phyloP scores from a whole-genome alignment of 1,284 basidiomycete genomes.

The Irpex rosettiformis region DNA sequence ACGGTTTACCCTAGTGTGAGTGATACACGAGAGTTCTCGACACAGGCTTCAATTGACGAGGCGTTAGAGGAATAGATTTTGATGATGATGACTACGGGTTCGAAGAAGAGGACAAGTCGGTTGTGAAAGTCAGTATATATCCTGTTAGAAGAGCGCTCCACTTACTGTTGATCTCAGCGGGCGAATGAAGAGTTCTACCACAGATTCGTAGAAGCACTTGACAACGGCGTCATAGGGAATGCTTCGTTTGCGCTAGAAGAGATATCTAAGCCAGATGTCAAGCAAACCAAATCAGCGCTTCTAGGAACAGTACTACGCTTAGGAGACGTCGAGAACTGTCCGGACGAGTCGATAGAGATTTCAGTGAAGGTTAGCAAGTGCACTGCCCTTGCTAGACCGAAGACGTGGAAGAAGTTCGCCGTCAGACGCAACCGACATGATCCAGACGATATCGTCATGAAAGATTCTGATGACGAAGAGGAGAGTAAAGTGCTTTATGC shows the following conservation, averaged over 20 bases:
- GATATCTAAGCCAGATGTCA: slow-evolving; percentile 66
- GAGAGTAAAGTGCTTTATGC: slow-evolving; percentile 41
- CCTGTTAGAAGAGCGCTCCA: too few relatives aligned
- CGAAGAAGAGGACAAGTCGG: slow-evolving; percentile 64
- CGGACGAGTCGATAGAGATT: slow-evolving; percentile 74
- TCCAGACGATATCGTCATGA: slow-evolving; percentile 25
- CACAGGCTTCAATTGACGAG: background rate
- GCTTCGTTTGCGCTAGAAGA: slow-evolving; percentile 70
- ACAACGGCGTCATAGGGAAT: slow-evolving; percentile 59
- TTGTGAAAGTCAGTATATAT: slow-evolving; percentile 56
- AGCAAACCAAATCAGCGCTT: slow-evolving; percentile 64
- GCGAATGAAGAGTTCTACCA: slow-evolving; percentile 79
- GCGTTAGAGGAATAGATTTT: slow-evolving; percentile 78
- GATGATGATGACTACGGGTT: slow-evolving; percentile 69
- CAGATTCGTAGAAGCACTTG: slow-evolving; percentile 44
- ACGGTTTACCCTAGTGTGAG: slow-evolving; percentile 60
- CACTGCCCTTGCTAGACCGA: slow-evolving; percentile 70
- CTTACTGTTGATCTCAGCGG: slow-evolving; percentile 39
- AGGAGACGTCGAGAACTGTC: slow-evolving; percentile 64
- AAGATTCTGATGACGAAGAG: slow-evolving; percentile 28
- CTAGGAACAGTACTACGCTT: slow-evolving; percentile 65
- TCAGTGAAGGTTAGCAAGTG: slow-evolving; percentile 81
- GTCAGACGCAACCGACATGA: slow-evolving; percentile 28
- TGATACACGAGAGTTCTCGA: slow-evolving; percentile 24
- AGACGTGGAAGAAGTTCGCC: slow-evolving; percentile 81